These are phyloP conservation scores for Pinus tabuliformis DNA, from an alignment of 75 land plant genomes.

Conservation along the genomic window DNA sequence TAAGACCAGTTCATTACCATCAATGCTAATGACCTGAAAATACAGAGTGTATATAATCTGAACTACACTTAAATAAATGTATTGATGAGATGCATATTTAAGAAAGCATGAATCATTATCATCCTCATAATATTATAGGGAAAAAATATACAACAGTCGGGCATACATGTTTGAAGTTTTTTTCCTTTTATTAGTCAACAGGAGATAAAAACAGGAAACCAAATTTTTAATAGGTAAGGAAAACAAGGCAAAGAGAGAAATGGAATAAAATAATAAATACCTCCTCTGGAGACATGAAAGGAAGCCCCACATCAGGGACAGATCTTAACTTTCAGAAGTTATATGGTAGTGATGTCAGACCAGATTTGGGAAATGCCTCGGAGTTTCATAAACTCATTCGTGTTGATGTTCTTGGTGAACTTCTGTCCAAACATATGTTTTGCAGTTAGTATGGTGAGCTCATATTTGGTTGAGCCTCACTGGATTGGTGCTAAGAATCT, in stretches of 20 bases:
- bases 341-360: too few species aligned
- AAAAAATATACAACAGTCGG: background rate
- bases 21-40: constrained; percentile 61
- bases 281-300: constrained; percentile 67
- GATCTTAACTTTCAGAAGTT: too few species aligned
- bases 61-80: background rate
- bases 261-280: constrained; percentile 12
- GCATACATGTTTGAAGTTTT: background rate
- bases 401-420: too few species aligned
- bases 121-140: background rate
- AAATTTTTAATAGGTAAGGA: background rate
- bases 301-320: constrained; percentile 80
- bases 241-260: background rate
- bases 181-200: background rate
- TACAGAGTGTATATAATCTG: background rate
- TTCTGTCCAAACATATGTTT: too few species aligned
- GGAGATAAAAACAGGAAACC: background rate
- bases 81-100: background rate
- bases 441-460: too few species aligned
- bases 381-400: too few species aligned
- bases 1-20: constrained; percentile 61
- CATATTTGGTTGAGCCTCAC: too few species aligned
- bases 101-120: background rate
- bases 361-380: too few species aligned
- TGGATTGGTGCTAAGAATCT: too few species aligned